A percentile compares a stretch with the other conserved stretches of the same genome.
These are phyloP conservation scores for Millerozyma acaciae DNA, from an alignment of 805 yeast genomes.

Conservation along the genomic window DNA sequence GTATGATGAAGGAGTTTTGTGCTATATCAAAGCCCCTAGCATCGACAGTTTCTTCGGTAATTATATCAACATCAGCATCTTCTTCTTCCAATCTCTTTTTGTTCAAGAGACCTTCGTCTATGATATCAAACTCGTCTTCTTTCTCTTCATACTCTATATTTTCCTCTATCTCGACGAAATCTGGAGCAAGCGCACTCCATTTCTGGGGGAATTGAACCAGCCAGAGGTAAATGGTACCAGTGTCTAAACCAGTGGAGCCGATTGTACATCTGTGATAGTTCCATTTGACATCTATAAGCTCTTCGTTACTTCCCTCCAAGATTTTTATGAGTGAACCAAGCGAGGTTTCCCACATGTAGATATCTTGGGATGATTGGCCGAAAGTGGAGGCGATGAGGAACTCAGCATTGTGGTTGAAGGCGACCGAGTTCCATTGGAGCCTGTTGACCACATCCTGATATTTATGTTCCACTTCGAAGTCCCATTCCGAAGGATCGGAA, in stretches of 20 bases:
- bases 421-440: conserved; percentile 81
- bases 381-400: conserved; percentile 85
- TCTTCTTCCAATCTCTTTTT: conserved; percentile 63
- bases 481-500: conserved; percentile 35
- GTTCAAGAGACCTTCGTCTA: conserved; percentile 61
- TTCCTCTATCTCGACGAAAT: conserved; percentile 90
- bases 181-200: conserved; percentile 97
- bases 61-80: conserved; percentile 59
- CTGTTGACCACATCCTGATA: conserved; percentile 89
- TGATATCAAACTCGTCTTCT: conserved; percentile 88
- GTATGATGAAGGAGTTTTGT: conserved; percentile 57
- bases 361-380: conserved; percentile 79
- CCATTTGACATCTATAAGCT: conserved; percentile 84
- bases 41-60: conserved; percentile 59
- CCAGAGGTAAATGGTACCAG: conserved; percentile 83
- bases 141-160: conserved; percentile 82
- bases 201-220: conserved; percentile 77
- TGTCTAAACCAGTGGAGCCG: conserved; percentile 80
- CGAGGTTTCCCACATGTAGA: conserved; percentile 89
- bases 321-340: conserved; percentile 87
- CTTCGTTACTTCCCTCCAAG: conserved; percentile 87
- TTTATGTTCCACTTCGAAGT: conserved; percentile 67
- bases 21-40: conserved; percentile 65
- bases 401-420: conserved; percentile 71
- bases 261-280: conserved; percentile 69